phyloP scores from a whole-genome alignment of 495 filamentous ascomycete species.

The Aspergillus carlsbadensis region DNA sequence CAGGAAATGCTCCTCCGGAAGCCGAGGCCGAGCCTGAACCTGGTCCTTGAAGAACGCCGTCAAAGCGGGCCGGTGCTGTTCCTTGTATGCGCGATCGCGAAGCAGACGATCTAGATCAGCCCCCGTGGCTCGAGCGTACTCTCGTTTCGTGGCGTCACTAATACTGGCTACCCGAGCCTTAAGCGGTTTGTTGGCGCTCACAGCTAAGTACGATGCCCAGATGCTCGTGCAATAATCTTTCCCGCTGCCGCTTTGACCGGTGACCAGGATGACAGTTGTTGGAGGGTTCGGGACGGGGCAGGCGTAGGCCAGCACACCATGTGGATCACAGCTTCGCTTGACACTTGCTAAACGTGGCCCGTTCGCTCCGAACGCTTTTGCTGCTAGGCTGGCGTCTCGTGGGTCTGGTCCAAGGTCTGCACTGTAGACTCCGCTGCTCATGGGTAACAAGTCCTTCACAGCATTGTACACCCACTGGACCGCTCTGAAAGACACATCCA shows the following conservation, averaged over 20 bases:
- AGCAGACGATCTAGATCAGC: constrained; percentile 51
- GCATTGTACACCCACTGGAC: constrained; percentile 59
- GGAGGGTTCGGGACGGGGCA: constrained; percentile 51
- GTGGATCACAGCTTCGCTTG: constrained; percentile 52
- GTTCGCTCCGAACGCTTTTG: constrained; percentile 59
- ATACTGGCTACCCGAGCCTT: constrained; percentile 53
- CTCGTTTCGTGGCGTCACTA: constrained; percentile 57
- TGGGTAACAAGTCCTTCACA: constrained; percentile 45
- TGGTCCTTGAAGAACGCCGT: constrained; percentile 54
- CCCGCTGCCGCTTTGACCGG: constrained; percentile 56
- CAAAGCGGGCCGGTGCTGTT: constrained; percentile 56
- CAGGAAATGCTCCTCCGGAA: constrained; percentile 39
- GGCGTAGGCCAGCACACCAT: constrained; percentile 52
- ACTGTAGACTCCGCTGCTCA: constrained; percentile 54
- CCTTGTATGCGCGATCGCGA: constrained; percentile 58
- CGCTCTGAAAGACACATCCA: constrained; percentile 39
- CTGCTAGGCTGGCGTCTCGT: constrained; percentile 51
- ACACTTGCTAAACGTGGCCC: constrained; percentile 49
- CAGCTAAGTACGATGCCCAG: constrained; percentile 48
- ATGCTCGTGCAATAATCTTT: constrained; percentile 61
- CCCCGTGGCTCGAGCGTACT: constrained; percentile 55
- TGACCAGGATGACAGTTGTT: constrained; percentile 60
- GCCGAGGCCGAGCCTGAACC: constrained; percentile 41
- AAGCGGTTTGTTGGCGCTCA: constrained; percentile 30
- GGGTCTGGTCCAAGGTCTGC: constrained; percentile 65